Evolutionary conservation across 2,329 filamentous ascomycete species (phyloP), one percentile per base, ranked within the genome.

Genomic region (Cyphellophora attinorum): DNA sequence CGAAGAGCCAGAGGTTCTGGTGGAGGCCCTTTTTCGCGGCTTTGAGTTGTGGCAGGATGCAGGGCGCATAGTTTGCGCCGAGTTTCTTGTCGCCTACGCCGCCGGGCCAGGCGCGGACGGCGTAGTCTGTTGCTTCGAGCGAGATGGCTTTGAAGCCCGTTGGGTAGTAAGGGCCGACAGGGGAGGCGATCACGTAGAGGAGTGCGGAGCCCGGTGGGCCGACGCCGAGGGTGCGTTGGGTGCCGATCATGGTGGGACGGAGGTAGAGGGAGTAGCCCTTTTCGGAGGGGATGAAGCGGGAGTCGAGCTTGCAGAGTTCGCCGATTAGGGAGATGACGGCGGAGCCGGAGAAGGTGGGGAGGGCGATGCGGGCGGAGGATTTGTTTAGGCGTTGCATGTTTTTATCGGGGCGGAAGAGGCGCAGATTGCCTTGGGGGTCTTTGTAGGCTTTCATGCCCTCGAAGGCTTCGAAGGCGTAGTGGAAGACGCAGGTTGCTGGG

Each of bases 401-500:
- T 73, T 77, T 91, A 59, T 93, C 81, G 2, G 91, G 91, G 19
- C 91, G 77, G 73, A 98, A 98, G 35, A 98, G 70, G 36, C 89
- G 79, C 49, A 94, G 75, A 40, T 78, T 66, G 50, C 85, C 85
- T 52, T 72, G 76, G 65, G 93, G 85, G 28, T 39, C 43, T 62
- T 89, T 93, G 73, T 98, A 98, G 40, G 91, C 91, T 70, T 98
- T 98, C 86, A 96, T 94, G 50, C 91, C 91, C 68, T 98, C 91
- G 62, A 98, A 98, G 60, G 83, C 91, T 62, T 93, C 85, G 56
- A 96, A 96, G 31, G 85, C 91, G 63, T 98, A 98, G 73, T 98
- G 91, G 65, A 98, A 89, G 44, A 96, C 91, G 65, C 88, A 96
- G 19, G 85, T 91, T 28, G 91, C 85, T 16, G 91, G 91, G 60